A percentile compares a stretch with the other conserved stretches of the same genome.
phyloP scores from a whole-genome alignment of 306 rosid genomes.

The Prinsepia uniflora region DNA sequence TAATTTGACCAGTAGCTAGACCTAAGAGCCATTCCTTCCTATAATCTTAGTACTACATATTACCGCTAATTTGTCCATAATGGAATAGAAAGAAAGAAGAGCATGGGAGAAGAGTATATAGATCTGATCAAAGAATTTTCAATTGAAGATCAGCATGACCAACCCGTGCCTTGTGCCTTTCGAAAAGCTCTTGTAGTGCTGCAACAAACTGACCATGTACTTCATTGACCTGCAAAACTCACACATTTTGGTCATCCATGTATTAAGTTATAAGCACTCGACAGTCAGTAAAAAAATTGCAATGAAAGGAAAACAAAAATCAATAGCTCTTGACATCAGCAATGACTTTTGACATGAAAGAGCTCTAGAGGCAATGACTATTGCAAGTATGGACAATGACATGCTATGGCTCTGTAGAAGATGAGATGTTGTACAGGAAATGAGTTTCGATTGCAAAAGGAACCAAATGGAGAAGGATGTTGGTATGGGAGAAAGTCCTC shows the following conservation, averaged over 20 bases:
- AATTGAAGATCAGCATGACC: slow-evolving; percentile 66
- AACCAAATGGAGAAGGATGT: background rate
- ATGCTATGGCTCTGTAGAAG: background rate
- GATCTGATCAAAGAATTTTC: slow-evolving; percentile 51
- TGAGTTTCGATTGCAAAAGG: slow-evolving; percentile 4
- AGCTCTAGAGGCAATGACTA: background rate
- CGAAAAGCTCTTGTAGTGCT: slow-evolving; percentile 74
- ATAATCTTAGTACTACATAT: background rate
- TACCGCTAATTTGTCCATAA: background rate
- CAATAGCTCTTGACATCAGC: background rate
- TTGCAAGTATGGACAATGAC: background rate
- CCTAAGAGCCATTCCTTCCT: background rate
- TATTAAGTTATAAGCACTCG: background rate
- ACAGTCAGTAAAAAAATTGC: background rate
- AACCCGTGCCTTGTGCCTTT: slow-evolving; percentile 63
- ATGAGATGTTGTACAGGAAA: background rate
- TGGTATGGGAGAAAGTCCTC: background rate
- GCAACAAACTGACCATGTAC: slow-evolving; percentile 62
- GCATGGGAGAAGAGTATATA: background rate
- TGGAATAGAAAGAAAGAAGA: background rate
- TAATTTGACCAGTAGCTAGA: background rate
- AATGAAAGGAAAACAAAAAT: background rate
- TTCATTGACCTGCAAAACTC: slow-evolving; percentile 45
- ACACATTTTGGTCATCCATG: background rate
- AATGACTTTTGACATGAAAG: background rate